A percentile compares a stretch with the other conserved stretches of the same genome.
Conservation (phyloP, 352 stramenopile species). For the Phytophthora chlamydospora region DNA sequence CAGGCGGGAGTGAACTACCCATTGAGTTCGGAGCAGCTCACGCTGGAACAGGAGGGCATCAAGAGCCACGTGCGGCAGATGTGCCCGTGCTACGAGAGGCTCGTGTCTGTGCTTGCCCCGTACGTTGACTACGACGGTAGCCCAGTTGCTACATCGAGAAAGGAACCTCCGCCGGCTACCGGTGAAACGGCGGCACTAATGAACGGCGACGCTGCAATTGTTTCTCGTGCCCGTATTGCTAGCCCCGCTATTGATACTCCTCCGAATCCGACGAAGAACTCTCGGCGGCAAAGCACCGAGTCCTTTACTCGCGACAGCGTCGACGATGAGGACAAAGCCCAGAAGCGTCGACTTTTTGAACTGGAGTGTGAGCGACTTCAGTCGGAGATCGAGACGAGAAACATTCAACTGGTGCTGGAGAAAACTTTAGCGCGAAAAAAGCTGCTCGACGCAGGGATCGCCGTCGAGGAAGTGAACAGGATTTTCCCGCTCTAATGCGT, state of each 20-base stretch:
- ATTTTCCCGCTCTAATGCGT: conserved; percentile 48
- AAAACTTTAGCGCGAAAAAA: conserved; percentile 57
- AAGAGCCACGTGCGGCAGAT: conserved; percentile 45
- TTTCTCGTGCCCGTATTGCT: not conserved
- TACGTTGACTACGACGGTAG: conserved; percentile 35
- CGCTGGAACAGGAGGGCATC: conserved; percentile 36
- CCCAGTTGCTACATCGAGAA: conserved; percentile 7
- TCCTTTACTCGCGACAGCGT: not conserved
- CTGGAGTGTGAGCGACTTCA: conserved; percentile 57
- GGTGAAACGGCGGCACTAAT: not conserved
- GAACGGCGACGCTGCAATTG: conserved; percentile 2
- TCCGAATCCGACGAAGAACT: conserved; percentile 1
- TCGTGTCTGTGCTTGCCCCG: conserved; percentile 36
- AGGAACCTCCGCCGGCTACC: conserved; percentile 1
- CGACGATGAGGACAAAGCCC: conserved; percentile 37
- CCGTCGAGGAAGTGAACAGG: conserved; percentile 44
- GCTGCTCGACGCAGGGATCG: conserved; percentile 53
- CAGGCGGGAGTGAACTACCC: conserved; percentile 35
- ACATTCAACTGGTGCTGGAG: conserved; percentile 55
- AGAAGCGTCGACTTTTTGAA: conserved; percentile 51
- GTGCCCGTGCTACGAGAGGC: conserved; percentile 47
- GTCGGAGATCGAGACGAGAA: conserved; percentile 53
- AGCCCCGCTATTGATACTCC: not conserved
- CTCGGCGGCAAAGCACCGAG: conserved; percentile 16
- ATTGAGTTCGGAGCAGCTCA: conserved; percentile 6